Evolutionary conservation across 208 protist genomes (phyloP).

Genomic region (Acanthamoeba sp.): DNA sequence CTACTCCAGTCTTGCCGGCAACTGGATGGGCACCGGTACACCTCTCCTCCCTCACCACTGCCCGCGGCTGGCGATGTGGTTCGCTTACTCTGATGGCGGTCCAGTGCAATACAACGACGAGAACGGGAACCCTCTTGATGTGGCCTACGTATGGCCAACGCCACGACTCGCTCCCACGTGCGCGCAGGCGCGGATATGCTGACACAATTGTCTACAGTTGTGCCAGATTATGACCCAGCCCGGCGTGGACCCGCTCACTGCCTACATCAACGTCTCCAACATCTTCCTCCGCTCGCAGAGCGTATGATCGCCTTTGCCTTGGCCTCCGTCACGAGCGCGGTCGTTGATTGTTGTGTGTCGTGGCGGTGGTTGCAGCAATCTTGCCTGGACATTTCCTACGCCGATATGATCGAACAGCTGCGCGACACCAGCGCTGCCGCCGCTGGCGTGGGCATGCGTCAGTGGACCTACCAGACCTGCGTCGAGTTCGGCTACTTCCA

Average conservation of each 20-base stretch:
- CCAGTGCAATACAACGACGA: slow-evolving; percentile 69
- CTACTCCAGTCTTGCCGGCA: background rate
- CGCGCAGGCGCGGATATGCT: too few relatives aligned
- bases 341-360: too few relatives aligned
- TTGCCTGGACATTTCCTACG: slow-evolving; percentile 66
- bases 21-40: slow-evolving; percentile 70
- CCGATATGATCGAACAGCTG: background rate
- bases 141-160: background rate
- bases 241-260: slow-evolving; percentile 26
- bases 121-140: background rate
- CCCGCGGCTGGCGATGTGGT: background rate
- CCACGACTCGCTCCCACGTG: background rate
- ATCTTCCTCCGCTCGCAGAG: background rate
- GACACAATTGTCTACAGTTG: background rate
- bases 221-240: slow-evolving; percentile 35
- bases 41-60: background rate
- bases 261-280: slow-evolving; percentile 65
- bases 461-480: slow-evolving; percentile 74
- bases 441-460: slow-evolving; percentile 4
- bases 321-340: too few relatives aligned
- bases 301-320: background rate
- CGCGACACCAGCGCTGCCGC: slow-evolving; percentile 5
- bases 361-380: slow-evolving; percentile 26
- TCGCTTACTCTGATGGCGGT: background rate
- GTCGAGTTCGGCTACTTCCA: slow-evolving; percentile 77